These are phyloP conservation scores for Epichloe bromicola DNA, from an alignment of 2,329 filamentous ascomycete species.

Conservation along the genomic window DNA sequence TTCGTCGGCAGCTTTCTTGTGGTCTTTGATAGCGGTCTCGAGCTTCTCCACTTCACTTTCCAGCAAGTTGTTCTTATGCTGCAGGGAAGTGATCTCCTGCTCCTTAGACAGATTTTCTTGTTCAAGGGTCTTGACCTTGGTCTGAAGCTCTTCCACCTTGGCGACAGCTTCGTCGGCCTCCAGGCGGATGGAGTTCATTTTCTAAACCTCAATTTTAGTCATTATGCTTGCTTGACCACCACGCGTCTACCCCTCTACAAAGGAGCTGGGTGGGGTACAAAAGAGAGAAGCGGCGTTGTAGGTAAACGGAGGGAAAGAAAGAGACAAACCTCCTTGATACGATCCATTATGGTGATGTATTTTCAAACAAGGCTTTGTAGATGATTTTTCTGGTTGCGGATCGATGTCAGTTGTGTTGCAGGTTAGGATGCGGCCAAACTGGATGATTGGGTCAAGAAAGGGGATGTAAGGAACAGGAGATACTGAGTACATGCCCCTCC, in stretches of 20 bases:
- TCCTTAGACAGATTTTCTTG: conserved; percentile 94
- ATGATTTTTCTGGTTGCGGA: conserved; percentile 7
- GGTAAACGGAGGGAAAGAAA: background rate
- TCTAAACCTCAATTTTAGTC: conserved; percentile 36
- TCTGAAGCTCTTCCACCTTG: conserved; percentile 78
- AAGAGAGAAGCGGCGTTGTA: conserved; percentile 11
- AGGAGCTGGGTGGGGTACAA: conserved; percentile 15
- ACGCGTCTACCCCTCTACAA: conserved; percentile 11
- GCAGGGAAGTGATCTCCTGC: conserved; percentile 92
- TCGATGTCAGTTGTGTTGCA: conserved; percentile 16
- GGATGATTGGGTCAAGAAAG: conserved; percentile 18
- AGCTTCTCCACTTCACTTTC: conserved; percentile 89
- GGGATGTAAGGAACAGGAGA: conserved; percentile 15
- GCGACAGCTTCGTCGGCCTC: conserved; percentile 76
- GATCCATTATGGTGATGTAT: conserved; percentile 52
- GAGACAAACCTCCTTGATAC: conserved; percentile 72
- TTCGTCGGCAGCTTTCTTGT: conserved; percentile 77
- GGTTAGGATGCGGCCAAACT: conserved; percentile 19
- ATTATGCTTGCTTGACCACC: background rate
- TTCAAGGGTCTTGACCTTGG: conserved; percentile 79
- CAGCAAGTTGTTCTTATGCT: conserved; percentile 88
- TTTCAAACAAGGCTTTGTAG: conserved; percentile 6
- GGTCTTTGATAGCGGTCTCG: conserved; percentile 68
- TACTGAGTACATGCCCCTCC: conserved; percentile 22
- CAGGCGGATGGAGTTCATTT: conserved; percentile 88